A percentile compares a stretch with the other conserved stretches of the same genome.
Evolutionary conservation across 306 rosid species (phyloP).

Genomic region (Cucumis cinereus): DNA sequence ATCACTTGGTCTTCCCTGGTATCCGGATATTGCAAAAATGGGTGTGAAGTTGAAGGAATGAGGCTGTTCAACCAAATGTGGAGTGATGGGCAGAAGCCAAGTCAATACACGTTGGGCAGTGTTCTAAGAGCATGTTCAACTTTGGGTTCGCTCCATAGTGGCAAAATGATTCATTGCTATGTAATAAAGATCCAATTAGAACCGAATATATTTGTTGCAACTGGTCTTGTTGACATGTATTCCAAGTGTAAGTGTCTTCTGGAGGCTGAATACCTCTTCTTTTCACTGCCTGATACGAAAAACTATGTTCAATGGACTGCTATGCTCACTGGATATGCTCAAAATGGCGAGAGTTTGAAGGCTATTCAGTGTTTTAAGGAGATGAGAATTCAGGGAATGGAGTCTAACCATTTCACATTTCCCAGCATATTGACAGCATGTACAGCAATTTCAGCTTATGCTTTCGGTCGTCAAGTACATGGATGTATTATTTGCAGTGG

Average conservation of each 20-base stretch:
- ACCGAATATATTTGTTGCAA: slow-evolving; percentile 39
- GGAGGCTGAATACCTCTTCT: slow-evolving; percentile 57
- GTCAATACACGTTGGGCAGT: slow-evolving; percentile 66
- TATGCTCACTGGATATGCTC: slow-evolving; percentile 90
- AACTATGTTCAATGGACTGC: slow-evolving; percentile 72
- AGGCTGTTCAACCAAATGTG: slow-evolving; percentile 51
- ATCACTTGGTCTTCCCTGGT: slow-evolving; percentile 76
- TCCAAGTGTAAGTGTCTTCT: slow-evolving; percentile 55
- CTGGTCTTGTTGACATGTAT: slow-evolving; percentile 85
- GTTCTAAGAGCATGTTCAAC: slow-evolving; percentile 55
- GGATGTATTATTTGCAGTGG: slow-evolving; percentile 54
- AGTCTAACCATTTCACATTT: slow-evolving; percentile 65
- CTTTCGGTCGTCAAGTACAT: slow-evolving; percentile 72
- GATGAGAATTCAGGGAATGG: slow-evolving; percentile 41
- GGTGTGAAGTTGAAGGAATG: slow-evolving; percentile 45
- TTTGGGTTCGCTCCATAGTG: slow-evolving; percentile 43
- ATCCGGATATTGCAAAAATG: slow-evolving; percentile 58
- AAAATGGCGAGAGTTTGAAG: slow-evolving; percentile 45
- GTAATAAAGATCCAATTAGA: slow-evolving; percentile 41
- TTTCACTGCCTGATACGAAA: slow-evolving; percentile 28
- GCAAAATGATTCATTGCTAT: slow-evolving; percentile 61
- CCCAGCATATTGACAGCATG: slow-evolving; percentile 79
- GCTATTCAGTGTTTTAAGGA: slow-evolving; percentile 53
- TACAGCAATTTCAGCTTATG: slow-evolving; percentile 33
- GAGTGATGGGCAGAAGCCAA: slow-evolving; percentile 48